Conservation (phyloP, 2,329 filamentous ascomycete genomes). For the Pseudonectria buxi region DNA sequence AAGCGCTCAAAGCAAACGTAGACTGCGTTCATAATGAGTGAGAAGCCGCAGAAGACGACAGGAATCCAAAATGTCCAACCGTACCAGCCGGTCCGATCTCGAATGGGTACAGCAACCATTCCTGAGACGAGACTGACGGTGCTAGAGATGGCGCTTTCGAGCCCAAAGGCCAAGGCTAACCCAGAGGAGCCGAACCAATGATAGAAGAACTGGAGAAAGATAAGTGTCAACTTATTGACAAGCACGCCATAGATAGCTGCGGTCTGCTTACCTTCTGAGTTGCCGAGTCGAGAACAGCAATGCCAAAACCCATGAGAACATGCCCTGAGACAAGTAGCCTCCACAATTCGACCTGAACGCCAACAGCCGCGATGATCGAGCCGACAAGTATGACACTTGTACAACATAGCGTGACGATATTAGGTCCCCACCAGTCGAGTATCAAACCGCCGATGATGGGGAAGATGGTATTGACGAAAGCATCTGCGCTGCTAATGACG, state of each 20-base stretch:
- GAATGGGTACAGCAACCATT: conserved; percentile 18
- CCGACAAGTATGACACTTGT: conserved; percentile 15
- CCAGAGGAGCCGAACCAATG: conserved; percentile 19
- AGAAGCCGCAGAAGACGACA: conserved; percentile 14
- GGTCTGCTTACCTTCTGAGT: conserved; percentile 15
- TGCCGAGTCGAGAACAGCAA: conserved; percentile 16
- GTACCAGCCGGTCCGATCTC: conserved; percentile 17
- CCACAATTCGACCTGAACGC: conserved; percentile 13
- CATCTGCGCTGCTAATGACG: conserved; percentile 18
- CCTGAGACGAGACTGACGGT: conserved; percentile 16
- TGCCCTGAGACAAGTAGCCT: conserved; percentile 14
- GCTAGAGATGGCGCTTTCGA: conserved; percentile 16
- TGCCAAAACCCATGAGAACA: conserved; percentile 18
- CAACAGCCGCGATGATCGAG: conserved; percentile 14
- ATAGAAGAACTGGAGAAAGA: conserved; percentile 12
- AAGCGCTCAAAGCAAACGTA: conserved; percentile 16
- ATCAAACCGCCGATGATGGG: conserved; percentile 17
- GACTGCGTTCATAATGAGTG: conserved; percentile 12
- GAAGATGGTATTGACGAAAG: conserved; percentile 20
- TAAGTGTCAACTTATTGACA: too few species aligned
- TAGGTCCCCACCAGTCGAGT: conserved; percentile 20
- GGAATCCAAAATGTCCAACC: conserved; percentile 20
- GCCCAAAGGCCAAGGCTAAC: conserved; percentile 16
- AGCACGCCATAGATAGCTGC: too few species aligned
- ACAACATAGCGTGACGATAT: conserved; percentile 15